Evolutionary conservation across 345 rosid species (phyloP), one percentile per base, ranked within the genome.

Genomic region (Eucalyptus microcorys): DNA sequence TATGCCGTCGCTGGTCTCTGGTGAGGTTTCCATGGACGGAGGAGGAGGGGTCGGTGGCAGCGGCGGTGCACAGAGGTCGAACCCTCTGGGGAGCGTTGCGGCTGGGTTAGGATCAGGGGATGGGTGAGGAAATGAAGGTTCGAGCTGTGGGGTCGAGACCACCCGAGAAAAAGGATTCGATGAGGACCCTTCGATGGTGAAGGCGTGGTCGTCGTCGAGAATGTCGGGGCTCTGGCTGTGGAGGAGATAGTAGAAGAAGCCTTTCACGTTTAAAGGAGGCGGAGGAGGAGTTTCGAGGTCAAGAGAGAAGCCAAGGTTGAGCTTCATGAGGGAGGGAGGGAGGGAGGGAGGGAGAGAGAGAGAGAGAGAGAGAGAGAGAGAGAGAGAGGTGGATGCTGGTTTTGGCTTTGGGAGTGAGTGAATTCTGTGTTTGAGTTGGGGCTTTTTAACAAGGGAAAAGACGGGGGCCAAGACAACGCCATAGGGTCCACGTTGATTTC

Each of bases 311-410:
- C 40, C 40, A n/a, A 13, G 87, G 42, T 92, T 93, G 19, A 93
- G 88, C 89, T 95, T 96, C 97, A 95, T 96, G 92, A 7, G 9
- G 5, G 52, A 52, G 59, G 48, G 45, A 40, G 27, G 27, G 27
- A 87, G 61, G 57, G 55, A 14, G 85, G 27, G 26, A 22, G 59
- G 17, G 52, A 13, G 52, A 2, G 15, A 13, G 49, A 4, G 15
- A 48, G 53, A 0, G 53, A 16, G 53, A 49, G 19, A 15, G 52
- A 50, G 53, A 6, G 53, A 16, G 21, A 7, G 21, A 21, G 53
- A 17, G 22, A 16, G 24, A 3, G 22, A 37, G 45, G 47, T 76
- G 86, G 47, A 53, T n/a, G 79, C 26, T 50, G 37, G 52, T 45
- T 15, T 48, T 17, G 55, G 37, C 32, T 49, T 26, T 5, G 32